Evolutionary conservation across 352 stramenopile species (phyloP).

Genomic region (Globisporangium canariense): DNA sequence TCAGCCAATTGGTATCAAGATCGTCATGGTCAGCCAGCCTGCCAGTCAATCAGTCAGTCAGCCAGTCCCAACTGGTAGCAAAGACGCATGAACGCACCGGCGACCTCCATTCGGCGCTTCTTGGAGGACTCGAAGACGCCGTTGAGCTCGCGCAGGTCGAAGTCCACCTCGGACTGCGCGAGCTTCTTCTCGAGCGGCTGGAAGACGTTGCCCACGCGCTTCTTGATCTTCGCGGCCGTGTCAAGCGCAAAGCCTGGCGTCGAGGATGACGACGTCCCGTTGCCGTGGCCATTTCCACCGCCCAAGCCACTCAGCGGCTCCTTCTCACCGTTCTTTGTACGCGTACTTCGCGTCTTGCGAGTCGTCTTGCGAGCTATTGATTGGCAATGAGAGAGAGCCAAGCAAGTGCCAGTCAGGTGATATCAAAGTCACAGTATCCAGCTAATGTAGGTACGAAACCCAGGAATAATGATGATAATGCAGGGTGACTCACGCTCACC

Average conservation of each 20-base stretch:
- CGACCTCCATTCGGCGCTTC: conserved; percentile 62
- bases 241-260: conserved; percentile 31
- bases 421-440: not conserved
- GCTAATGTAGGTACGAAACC: not conserved
- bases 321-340: conserved; percentile 46
- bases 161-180: conserved; percentile 66
- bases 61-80: not conserved
- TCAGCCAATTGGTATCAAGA: not conserved
- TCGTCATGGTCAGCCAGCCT: not conserved
- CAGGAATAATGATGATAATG: not conserved
- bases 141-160: conserved; percentile 62
- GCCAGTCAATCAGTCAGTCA: too few species aligned
- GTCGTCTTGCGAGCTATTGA: conserved; percentile 56
- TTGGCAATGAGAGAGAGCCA: not conserved
- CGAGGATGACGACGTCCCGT: not conserved
- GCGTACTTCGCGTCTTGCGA: conserved; percentile 72
- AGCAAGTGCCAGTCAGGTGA: not conserved
- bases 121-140: conserved; percentile 49
- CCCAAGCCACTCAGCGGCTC: not conserved
- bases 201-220: conserved; percentile 61
- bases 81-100: conserved; percentile 5
- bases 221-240: conserved; percentile 68
- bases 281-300: not conserved
- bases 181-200: conserved; percentile 69
- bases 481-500: conserved; percentile 8